phyloP scores from a whole-genome alignment of 306 rosid genomes.

The Pterocarpus macrocarpus region DNA sequence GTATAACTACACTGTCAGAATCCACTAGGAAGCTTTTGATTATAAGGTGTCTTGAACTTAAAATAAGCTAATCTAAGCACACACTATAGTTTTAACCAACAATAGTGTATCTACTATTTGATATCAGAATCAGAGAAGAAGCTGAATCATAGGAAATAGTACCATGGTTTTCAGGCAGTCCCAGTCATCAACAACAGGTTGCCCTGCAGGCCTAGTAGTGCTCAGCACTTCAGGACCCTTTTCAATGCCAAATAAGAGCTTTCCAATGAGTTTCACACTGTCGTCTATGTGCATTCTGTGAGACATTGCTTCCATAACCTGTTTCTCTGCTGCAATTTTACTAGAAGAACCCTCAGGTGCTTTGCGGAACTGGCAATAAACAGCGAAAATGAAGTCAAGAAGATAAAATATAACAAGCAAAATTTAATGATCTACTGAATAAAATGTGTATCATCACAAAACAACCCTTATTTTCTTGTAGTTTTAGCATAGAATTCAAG shows the following conservation, averaged over 20 bases:
- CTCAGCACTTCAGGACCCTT: conserved; percentile 77
- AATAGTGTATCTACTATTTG: background rate
- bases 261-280: conserved; percentile 76
- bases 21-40: background rate
- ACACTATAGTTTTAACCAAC: background rate
- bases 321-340: conserved; percentile 81
- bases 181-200: conserved; percentile 91
- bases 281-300: conserved; percentile 87
- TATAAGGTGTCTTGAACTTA: background rate
- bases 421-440: background rate
- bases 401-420: conserved; percentile 5
- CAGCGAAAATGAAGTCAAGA: conserved; percentile 28
- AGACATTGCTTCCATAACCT: conserved; percentile 87
- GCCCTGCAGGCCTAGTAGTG: conserved; percentile 67
- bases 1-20: no score
- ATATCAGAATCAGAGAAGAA: conserved; percentile 31
- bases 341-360: conserved; percentile 85
- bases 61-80: background rate
- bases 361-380: conserved; percentile 71
- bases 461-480: background rate
- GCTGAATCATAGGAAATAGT: conserved; percentile 27
- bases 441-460: background rate
- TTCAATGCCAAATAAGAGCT: conserved; percentile 81
- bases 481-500: background rate
- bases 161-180: conserved; percentile 82